phyloP scores from a whole-genome alignment of 305 asterid genomes.

The Solanum hybrid region DNA sequence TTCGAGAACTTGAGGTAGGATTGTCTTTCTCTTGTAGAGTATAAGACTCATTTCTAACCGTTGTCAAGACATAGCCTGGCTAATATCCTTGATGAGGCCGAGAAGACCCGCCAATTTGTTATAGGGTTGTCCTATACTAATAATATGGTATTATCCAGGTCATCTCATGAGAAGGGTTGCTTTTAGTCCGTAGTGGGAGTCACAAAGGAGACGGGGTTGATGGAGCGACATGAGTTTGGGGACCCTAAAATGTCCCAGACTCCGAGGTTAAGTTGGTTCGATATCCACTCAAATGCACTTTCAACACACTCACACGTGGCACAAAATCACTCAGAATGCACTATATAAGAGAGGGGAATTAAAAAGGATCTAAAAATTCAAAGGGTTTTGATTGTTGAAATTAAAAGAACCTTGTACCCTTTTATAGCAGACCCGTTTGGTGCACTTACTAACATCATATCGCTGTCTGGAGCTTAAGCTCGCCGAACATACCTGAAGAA shows the following conservation, averaged over 20 bases:
- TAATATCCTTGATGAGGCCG: no score
- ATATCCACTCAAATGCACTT: background rate
- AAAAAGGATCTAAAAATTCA: background rate
- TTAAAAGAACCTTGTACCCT: background rate
- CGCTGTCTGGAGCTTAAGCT: background rate
- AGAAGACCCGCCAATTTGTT: background rate
- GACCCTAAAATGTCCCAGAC: background rate
- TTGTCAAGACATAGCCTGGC: background rate
- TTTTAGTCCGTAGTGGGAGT: background rate
- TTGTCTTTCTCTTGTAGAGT: background rate
- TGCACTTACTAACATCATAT: background rate
- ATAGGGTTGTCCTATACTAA: background rate
- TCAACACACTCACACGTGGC: background rate
- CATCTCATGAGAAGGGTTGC: background rate
- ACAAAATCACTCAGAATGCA: background rate
- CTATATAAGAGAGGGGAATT: background rate
- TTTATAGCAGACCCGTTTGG: background rate
- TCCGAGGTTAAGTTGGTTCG: background rate
- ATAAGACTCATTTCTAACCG: background rate
- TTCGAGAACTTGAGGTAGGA: background rate
- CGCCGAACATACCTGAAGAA: background rate
- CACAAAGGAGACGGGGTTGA: background rate
- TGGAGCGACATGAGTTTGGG: background rate
- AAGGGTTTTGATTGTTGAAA: background rate
- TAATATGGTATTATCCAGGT: background rate